Conservation (phyloP, 148 eudicot species). For the Drosera capensis region DNA sequence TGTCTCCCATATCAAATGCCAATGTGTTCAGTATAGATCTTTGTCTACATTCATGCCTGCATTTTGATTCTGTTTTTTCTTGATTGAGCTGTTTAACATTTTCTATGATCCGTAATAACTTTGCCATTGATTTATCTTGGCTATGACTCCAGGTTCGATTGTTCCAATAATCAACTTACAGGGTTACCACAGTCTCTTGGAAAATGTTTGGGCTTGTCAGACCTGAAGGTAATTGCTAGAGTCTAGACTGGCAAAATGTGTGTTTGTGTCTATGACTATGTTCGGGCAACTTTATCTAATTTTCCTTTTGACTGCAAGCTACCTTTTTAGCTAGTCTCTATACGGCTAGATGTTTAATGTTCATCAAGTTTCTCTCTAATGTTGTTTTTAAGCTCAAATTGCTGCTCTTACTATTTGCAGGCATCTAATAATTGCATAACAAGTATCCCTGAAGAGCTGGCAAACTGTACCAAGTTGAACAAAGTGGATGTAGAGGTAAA, state of each 20-base stretch:
- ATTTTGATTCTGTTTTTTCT: no score
- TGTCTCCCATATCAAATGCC: no score
- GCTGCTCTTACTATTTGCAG: conserved; percentile 17
- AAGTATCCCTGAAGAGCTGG: conserved; percentile 72
- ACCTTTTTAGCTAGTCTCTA: no score
- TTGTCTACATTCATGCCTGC: no score
- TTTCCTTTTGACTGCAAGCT: background rate
- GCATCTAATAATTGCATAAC: conserved; percentile 70
- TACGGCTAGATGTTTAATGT: no score
- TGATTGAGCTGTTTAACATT: no score
- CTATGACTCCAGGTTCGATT: conserved; percentile 53
- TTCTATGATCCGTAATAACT: no score
- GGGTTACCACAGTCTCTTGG: conserved; percentile 72
- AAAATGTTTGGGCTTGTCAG: conserved; percentile 53
- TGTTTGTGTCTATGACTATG: no score
- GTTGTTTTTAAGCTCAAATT: background rate
- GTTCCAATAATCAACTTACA: conserved; percentile 70
- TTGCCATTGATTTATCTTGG: no score
- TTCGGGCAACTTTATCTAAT: background rate
- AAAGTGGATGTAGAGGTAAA: conserved; percentile 85
- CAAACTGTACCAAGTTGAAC: conserved; percentile 45
- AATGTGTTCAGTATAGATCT: no score
- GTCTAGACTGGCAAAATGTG: conserved; percentile 1
- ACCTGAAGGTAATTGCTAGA: conserved; percentile 47
- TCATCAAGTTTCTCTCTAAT: no score